A percentile compares a stretch with the other conserved stretches of the same genome.
Evolutionary conservation across 1,284 basidiomycete species (phyloP).

Genomic region (Ceratorhiza oryzae-sativae): DNA sequence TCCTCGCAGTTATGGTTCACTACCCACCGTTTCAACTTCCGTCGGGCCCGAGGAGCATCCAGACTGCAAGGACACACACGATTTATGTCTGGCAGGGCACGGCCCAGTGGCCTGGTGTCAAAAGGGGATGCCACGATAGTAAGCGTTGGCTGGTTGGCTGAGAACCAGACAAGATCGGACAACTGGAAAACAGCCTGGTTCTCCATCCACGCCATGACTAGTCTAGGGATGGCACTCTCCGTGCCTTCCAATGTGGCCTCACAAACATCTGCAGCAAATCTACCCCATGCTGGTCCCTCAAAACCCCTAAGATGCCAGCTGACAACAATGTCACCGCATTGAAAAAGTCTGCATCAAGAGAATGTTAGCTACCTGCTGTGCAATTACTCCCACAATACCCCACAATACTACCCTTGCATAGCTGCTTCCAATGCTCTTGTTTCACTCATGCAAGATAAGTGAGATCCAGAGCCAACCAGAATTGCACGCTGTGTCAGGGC

Average conservation of each 20-base stretch:
- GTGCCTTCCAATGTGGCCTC: background rate
- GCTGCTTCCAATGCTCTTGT: background rate
- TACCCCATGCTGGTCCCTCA: too few relatives aligned
- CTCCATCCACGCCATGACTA: background rate
- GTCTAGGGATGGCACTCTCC: background rate
- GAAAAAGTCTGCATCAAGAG: too few relatives aligned
- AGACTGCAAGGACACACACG: background rate
- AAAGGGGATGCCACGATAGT: slow-evolving; percentile 1
- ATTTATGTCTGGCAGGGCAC: background rate
- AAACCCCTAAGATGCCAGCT: too few relatives aligned
- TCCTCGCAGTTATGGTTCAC: background rate
- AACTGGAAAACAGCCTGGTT: background rate
- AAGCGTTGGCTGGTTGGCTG: background rate
- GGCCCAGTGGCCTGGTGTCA: background rate
- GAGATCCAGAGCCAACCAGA: background rate
- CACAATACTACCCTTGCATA: background rate
- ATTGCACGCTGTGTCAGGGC: background rate
- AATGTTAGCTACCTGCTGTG: too few relatives aligned
- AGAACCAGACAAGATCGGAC: slow-evolving; percentile 6
- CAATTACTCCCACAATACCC: too few relatives aligned
- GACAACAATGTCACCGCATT: too few relatives aligned
- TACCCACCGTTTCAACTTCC: background rate
- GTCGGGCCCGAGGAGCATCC: background rate
- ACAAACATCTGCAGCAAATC: too few relatives aligned
- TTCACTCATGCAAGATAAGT: background rate